phyloP scores from a whole-genome alignment of 1,139 yeast species.

The Pichia norvegensis region DNA sequence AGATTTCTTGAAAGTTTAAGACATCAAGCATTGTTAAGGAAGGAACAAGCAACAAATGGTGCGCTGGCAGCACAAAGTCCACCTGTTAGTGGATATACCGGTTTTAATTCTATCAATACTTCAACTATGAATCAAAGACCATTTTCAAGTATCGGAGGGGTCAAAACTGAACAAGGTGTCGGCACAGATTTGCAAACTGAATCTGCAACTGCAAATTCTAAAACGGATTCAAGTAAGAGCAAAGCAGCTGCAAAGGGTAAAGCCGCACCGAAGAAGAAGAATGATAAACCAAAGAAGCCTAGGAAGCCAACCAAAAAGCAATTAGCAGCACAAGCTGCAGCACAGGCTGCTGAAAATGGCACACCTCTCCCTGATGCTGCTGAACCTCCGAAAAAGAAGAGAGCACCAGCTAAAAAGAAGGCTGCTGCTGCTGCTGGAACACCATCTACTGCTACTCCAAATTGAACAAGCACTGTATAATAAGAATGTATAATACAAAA shows the following conservation, averaged over 20 bases:
- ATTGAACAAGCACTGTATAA: background rate
- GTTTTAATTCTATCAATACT: constrained; percentile 5
- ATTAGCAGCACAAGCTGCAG: constrained; percentile 23
- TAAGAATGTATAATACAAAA: background rate
- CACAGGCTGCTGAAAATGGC: constrained; percentile 13
- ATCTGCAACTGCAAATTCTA: background rate
- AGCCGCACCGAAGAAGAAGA: constrained; percentile 14
- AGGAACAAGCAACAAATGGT: constrained; percentile 19
- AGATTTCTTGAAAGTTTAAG: constrained; percentile 44
- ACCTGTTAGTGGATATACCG: constrained; percentile 8
- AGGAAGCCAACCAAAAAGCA: constrained; percentile 30
- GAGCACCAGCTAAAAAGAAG: constrained; percentile 23
- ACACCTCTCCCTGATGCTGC: constrained; percentile 17
- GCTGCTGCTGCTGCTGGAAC: background rate
- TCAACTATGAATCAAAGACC: constrained; percentile 1
- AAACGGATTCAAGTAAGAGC: background rate
- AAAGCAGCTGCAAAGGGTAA: background rate
- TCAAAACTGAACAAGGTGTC: background rate
- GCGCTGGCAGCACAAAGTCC: constrained; percentile 4
- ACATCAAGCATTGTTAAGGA: constrained; percentile 20
- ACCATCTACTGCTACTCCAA: constrained; percentile 2
- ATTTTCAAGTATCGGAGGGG: background rate
- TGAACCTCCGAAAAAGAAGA: constrained; percentile 25
- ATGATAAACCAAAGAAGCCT: constrained; percentile 24
- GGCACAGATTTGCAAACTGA: too few relatives aligned